Evolutionary conservation across 495 filamentous ascomycete genomes (phyloP), one percentile per base, ranked within the genome.

Genomic region (Hypoxylon cercidicola): DNA sequence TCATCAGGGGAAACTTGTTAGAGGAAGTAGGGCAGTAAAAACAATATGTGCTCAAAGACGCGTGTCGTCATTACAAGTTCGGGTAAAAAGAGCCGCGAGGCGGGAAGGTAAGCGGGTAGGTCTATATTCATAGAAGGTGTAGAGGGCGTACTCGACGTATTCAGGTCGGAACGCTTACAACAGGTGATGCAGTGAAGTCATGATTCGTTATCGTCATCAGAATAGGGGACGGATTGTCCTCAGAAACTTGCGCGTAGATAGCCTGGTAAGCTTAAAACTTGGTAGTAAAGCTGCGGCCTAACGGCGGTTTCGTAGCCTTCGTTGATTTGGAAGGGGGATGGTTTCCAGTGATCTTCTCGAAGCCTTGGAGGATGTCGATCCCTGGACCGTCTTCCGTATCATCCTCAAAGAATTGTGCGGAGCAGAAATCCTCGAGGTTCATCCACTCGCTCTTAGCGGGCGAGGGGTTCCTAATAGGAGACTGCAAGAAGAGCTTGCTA

Each of bases 331-430:
- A 37, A 52, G 41, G 19, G 54, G 75, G 64, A 55, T 79, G 46
- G 76, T 87, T 58, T 15, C 62, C 66, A 55, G 92, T 92, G 75
- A 97, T 97, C 75, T 92, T 93, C 74, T 92, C 89, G 69, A 97
- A 97, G 6, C 92, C 93, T 72, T 93, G 90, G 51, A 93, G 82
- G 55, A 98, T 88, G 75, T 97, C 93, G 44, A 96, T 82, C 1
- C 88, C 90, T 30, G 86, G 81, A 18, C 87, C 83, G 50, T 91
- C 90, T 30, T 79, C 79, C 3, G 81, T 71, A 48, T 87, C 86
- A 40, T 92, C 82, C 5, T 79, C 77, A 20, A 86, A 74, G 60
- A 83, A 80, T 6, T 84, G 86, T 0, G 79, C 64, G 7, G 79
- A 76, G 64, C 82, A 85, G 43, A 84, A 81, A 28, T 83, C 85